Evolutionary conservation across 2,329 filamentous ascomycete genomes (phyloP).

Genomic region (Cordyceps cateniannulata): DNA sequence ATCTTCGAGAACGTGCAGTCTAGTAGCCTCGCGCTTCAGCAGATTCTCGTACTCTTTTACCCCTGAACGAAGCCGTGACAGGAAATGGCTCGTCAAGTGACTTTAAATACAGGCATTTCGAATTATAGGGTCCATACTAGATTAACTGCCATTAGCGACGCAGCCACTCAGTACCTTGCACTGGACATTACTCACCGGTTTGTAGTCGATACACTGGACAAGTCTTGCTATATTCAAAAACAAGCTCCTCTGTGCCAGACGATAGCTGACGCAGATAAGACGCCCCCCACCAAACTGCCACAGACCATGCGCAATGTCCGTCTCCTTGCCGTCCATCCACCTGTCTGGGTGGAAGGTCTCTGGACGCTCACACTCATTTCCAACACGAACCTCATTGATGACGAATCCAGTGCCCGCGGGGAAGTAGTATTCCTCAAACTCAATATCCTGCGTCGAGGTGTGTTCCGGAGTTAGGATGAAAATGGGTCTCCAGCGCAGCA

Average conservation of each 20-base stretch:
- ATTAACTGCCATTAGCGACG: background rate
- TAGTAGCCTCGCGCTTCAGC: conserved; percentile 1
- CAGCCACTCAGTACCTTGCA: background rate
- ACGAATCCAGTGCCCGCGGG: conserved; percentile 36
- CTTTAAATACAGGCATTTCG: conserved; percentile 11
- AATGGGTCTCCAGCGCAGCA: conserved; percentile 38
- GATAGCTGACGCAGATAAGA: conserved; percentile 20
- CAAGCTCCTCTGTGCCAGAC: conserved; percentile 20
- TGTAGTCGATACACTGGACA: conserved; percentile 20
- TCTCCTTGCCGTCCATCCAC: conserved; percentile 27
- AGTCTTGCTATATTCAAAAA: conserved; percentile 21
- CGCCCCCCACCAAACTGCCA: conserved; percentile 23
- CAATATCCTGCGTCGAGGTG: conserved; percentile 34
- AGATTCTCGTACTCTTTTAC: conserved; percentile 10
- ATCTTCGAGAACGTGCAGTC: background rate
- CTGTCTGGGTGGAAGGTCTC: conserved; percentile 26
- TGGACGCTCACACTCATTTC: conserved; percentile 19
- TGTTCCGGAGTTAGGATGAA: conserved; percentile 31
- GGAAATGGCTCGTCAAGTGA: conserved; percentile 17
- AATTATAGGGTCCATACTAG: conserved; percentile 10
- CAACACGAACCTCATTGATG: conserved; percentile 32
- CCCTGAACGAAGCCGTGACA: conserved; percentile 12
- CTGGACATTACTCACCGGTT: conserved; percentile 3
- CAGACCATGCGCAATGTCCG: conserved; percentile 17
- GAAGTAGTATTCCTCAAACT: conserved; percentile 39